Evolutionary conservation across 345 rosid species (phyloP), one percentile per base, ranked within the genome.

Genomic region (Capsella bursapastoris): DNA sequence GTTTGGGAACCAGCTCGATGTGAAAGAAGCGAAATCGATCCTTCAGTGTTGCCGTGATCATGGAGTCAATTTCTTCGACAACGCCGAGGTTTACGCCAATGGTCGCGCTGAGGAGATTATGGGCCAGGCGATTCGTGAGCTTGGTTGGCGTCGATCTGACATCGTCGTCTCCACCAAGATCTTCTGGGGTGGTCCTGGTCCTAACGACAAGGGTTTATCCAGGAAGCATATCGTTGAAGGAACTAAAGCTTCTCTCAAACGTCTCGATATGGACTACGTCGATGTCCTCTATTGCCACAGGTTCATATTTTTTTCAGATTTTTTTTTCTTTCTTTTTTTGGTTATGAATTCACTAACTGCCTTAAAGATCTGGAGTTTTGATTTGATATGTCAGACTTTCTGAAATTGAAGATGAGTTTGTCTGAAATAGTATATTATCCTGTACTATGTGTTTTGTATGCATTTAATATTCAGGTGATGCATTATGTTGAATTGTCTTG

Each of bases 171-270:
- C 97, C 44, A 95, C 97, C 41, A 95, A 95, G 97, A 85, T 92
- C 88, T 95, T 95, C 72, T 92, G 99, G 99, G 99, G 99, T 22
- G 99, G 99, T 5, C 83, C 91, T 9, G 97, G 97, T 35, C 99
- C 97, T 28, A 95, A 95, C 61, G 99, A 95, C 55, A 92, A 90
- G 70, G 97, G 97, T 32, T 79, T 95, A 35, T 90, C 93, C 44
- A 78, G 99, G 66, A 95, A 95, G 76, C 97, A 95, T 83, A 84
- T 95, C 32, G 82, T 95, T 1, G 99, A 95, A 82, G 99, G 99
- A 34, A 90, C 99, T 14, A 89, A 92, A 82, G 83, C 97, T 47
- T 95, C 97, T 28, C 89, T 95, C 59, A 95, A 92, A 78, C 55
- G 99, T 49, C 92, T 95, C 35, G 96, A 95, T 76, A 89, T 87